Base-by-base conservation (phyloP, 2,329 filamentous ascomycete species). In the Polychaeton citri region DNA sequence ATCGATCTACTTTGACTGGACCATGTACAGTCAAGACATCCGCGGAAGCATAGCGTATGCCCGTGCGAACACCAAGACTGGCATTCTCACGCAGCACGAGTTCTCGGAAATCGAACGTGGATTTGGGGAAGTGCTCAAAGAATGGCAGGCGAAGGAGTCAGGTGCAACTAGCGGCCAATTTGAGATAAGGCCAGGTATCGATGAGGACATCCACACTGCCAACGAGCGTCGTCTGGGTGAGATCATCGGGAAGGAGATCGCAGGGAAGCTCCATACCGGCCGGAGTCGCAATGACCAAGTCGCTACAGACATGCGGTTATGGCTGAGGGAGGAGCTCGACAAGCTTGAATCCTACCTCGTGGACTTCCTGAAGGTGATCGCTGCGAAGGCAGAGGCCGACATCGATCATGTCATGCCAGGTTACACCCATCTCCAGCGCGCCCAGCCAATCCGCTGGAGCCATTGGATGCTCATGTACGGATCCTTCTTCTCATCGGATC, bases 281-380 rank as follows among this genome's bases (percentile, higher is more conserved):
- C 79, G 87, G 35, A 87, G 80, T 58, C 74, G 86, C 48, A 94
- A 94, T 53, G 86, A 95, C 62, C 86, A 94, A 62, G 76, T 93
- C 38, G 85, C 79, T 33, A 87, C 80, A 16, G 85, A 93, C 52
- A 88, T 94, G 81, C 78, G 85, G 42, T 66, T 94, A 57, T 95
- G 85, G 85, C 63, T 93, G 43, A 72, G 84, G 30, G 78, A 87
- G 44, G 71, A 81, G 62, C 65, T 94, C 39, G 70, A 69, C 38
- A 66, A 68, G 44, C 74, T 93, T 35, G 83, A 92, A 48, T 57
- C 49, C 21, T 74, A 77, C 48, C 68, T 94, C 4, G 66, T 74
- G 30, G 70, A 74, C 37, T 72, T 93, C 46, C 64, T 94, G 28
- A 66, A 73, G 50, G 79, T 86, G 33, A 73, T 78, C 10, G 70